Base-by-base conservation (phyloP, 2,329 filamentous ascomycete genomes). In the Cladosporium sp. region DNA sequence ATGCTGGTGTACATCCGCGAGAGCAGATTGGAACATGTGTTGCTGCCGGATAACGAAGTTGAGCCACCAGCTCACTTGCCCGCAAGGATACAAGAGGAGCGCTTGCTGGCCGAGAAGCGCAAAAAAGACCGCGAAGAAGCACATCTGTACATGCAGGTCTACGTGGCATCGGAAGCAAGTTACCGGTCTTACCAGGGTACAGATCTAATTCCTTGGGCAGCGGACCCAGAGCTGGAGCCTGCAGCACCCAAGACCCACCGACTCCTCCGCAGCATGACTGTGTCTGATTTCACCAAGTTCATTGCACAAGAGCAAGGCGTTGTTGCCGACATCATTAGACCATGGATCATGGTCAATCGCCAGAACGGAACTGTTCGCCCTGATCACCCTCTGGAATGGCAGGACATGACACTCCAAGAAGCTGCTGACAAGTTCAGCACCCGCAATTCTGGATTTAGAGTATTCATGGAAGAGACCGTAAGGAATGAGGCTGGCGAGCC, bases 1-100 rank as follows among this genome's bases (percentile, higher is more conserved):
- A 99, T 99, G 93, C 73, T 99, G 76, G 95, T 99, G 2, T 99
- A 99, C 65, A 89, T 99, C 57, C 85, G 93, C 40, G 88, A 96
- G 67, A 87, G 85, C 45, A 82, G 85, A 51, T 71, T 95, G n/a
- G 88, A 96, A 63, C 79, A 88, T 58, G 85, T 97, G 42, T 77
- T 99, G 47, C 82, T 85, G 37, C 81, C 84, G 0, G 86, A 93
- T 32, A 79, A 80, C n/a, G 78, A 86, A 56, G 80, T 86, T 2
- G 86, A 95, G 61, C 88, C 90, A 13, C 95, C 93, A 2, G 67
- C 76, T 47, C 91, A 96, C 72, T 81, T 97, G 45, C 85, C 89
- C 63, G 78, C 79, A 59, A 83, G 84, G 54, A 80, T 97, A 41
- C 83, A 88, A 3, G 89, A 96, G 66, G 93, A 99, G 66, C 84